Evolutionary conservation across 768 basidiomycete genomes (phyloP), one percentile per base, ranked within the genome.

Genomic region (Suillus ampliporus): DNA sequence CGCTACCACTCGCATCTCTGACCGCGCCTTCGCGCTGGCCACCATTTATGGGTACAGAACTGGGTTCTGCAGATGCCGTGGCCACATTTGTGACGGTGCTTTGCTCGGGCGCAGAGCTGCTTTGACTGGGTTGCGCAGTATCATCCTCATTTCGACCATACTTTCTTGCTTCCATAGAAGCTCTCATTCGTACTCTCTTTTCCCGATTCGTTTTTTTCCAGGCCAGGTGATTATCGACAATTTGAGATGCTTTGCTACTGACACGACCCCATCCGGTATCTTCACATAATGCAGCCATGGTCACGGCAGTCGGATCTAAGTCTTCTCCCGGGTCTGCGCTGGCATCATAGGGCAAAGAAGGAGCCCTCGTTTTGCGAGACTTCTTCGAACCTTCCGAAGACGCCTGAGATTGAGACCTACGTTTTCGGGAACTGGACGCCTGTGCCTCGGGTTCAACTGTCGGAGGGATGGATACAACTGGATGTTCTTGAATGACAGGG

Each of bases 211-310:
- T 80, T 37, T 81, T 77, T 72, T 90, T 91, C 90, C 91, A 91
- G 8, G 84, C 81, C 47, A 85, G 80, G 66, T 93, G 89, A 57
- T 91, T 91, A 57, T 75, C 83, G 64, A 88, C 79, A 58, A 94
- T 88, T 68, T 90, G 88, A 10, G 82, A 79, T 1, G 90, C 91
- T 72, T 90, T 93, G 68, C 85, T 88, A 69, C 91, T 92, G 54
- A 94, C 80, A 44, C 92, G 85, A 7, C 93, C 93, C 66, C 87
- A 86, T 11, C 92, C 92, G 0, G 83, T 89, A 69, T 95, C 93
- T 37, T 80, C 83, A 72, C 93, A 94, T 5, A 94, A 80, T 0
- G 86, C 74, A 17, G 91, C 90, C 92, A 94, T 94, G 6, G 91
- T 93, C n/a, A 91, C 78, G 9, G 84, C 78, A 0, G 91, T 93